Percentiles rank a stretch among this genome's conserved stretches.
phyloP scores from a whole-genome alignment of 345 rosid genomes.

The Murraya koenigii region DNA sequence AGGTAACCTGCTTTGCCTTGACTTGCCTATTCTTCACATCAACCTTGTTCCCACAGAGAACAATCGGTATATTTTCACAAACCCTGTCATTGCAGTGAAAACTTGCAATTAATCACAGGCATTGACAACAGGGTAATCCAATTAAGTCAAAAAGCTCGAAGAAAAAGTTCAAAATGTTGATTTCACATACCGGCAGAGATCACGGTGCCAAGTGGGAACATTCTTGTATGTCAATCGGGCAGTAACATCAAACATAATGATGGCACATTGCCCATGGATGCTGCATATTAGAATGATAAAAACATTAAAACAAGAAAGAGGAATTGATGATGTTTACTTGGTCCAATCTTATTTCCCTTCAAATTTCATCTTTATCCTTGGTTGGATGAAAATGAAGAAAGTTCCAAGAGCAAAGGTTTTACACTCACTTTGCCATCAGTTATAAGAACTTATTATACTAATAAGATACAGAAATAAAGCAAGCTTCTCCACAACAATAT shows the following conservation, averaged over 20 bases:
- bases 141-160: neutral
- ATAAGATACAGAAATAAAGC: too few relatives aligned
- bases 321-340: neutral
- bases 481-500: neutral
- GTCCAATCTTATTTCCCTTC: neutral
- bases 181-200: slow-evolving; percentile 72
- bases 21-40: slow-evolving; percentile 97
- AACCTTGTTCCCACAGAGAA: slow-evolving; percentile 89
- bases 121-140: neutral
- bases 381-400: neutral
- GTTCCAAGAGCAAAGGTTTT: neutral
- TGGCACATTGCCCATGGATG: slow-evolving; percentile 98
- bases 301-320: neutral
- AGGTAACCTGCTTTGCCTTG: slow-evolving; percentile 86
- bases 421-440: neutral
- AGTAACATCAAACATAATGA: slow-evolving; percentile 96
- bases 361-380: neutral
- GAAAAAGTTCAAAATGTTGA: neutral
- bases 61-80: slow-evolving; percentile 89
- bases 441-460: too few relatives aligned
- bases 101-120: neutral
- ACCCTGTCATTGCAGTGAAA: slow-evolving; percentile 41
- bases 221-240: slow-evolving; percentile 96
- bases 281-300: slow-evolving; percentile 36
- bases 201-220: slow-evolving; percentile 99